Evolutionary conservation across 1,284 basidiomycete genomes (phyloP), one percentile per base, ranked within the genome.

Genomic region (Volvariella surrecta): DNA sequence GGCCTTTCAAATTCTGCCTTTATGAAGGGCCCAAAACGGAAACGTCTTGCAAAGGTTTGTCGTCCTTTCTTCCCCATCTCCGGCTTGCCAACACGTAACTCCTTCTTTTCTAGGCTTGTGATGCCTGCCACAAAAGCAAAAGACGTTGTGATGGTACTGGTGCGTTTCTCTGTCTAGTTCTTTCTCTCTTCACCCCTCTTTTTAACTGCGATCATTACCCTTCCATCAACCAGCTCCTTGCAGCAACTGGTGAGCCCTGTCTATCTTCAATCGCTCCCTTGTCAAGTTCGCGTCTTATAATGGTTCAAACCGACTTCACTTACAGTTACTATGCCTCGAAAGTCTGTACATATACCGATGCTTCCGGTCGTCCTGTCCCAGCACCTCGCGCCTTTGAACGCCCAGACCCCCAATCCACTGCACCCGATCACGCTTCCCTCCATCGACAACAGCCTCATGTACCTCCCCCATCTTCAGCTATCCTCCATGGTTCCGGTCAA

Each of bases 101-200:
- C 31, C 40, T 44, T 48, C 39, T 40, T 48, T 39, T 50, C 43
- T 46, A 86, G 82, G 84, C 84, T 37, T 89, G 85, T 60, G 82
- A 87, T 61, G 78, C 82, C 43, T 89, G 85, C 58, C 86, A 89
- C 58, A 86, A 83, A 60, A 81, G 77, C 61, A 89, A 89, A 57
- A 74, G 85, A 20, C 75, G 86, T 40, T 89, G 86, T 61, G 85
- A 89, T 58, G 85, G 85, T 31, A 85, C 81, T 46, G 78, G 83
- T 83, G 45, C 48, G 78, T 70, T 19, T 46, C 45, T 37, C 32
- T 45, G 40, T 41, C 35, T 44, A 48, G 24, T 42, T 18, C 44
- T 28, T 45, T 45, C 42, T 44, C 45, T 48, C 43, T 46, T 16
- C 48, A 39, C 46, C 49, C 45, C 48, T 44, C 37, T 39, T 17